phyloP scores from a whole-genome alignment of 2,329 filamentous ascomycete genomes.

The Mycogone perniciosa region DNA sequence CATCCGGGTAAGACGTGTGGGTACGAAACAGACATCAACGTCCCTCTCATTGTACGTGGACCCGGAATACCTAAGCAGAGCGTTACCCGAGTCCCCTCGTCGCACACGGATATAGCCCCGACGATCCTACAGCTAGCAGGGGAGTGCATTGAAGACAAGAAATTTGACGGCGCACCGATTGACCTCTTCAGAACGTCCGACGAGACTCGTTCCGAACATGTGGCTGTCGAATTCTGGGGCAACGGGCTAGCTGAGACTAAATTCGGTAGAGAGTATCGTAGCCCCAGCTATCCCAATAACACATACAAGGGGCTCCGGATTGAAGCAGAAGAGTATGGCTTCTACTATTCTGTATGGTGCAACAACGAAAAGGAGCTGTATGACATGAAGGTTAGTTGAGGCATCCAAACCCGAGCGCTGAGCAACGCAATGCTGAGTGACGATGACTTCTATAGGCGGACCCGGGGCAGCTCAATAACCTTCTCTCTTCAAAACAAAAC shows the following conservation, averaged over 20 bases:
- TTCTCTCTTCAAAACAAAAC: constrained; percentile 21
- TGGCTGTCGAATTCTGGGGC: constrained; percentile 54
- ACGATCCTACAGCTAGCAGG: constrained; percentile 46
- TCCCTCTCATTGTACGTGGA: constrained; percentile 51
- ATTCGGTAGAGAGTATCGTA: constrained; percentile 16
- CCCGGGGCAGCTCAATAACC: constrained; percentile 45
- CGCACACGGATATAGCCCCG: constrained; percentile 58
- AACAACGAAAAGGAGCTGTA: constrained; percentile 62
- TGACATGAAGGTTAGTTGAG: constrained; percentile 41
- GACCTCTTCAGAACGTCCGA: constrained; percentile 28
- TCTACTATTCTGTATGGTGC: constrained; percentile 66
- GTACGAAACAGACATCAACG: constrained; percentile 54
- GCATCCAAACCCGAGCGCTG: not conserved
- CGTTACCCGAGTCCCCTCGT: constrained; percentile 42
- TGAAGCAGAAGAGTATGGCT: constrained; percentile 46
- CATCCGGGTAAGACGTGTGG: constrained; percentile 52
- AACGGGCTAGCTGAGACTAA: constrained; percentile 32
- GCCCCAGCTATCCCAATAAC: constrained; percentile 33
- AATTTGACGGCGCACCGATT: constrained; percentile 52
- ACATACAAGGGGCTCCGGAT: constrained; percentile 58
- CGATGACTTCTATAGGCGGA: constrained; percentile 35
- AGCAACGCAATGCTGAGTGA: constrained; percentile 4
- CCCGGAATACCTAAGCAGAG: constrained; percentile 40
- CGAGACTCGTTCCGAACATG: constrained; percentile 39
- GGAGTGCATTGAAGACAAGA: constrained; percentile 31